Base-by-base conservation (phyloP, 805 yeast species). In the Alloascoidea africana region DNA sequence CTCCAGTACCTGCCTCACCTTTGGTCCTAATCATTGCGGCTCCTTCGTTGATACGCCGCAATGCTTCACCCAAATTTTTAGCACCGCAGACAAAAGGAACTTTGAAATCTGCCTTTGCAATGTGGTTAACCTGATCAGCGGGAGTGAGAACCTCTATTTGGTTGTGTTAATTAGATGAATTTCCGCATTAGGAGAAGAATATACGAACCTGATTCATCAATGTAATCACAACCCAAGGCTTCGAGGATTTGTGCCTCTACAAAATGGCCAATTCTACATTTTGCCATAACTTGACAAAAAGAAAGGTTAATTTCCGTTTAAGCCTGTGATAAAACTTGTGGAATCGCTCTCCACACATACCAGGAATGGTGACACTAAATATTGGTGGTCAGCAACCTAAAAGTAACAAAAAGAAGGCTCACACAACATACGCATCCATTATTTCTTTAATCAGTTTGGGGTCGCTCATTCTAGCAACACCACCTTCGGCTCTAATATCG, bases 1-100 rank as follows among this genome's bases (percentile, higher is more conserved):
- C 91, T 39, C 93, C 93, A 30, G 93, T 82, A 34, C 93, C 93
- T 27, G 93, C 91, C 55, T 81, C 93, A 46, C 93, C 93, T 59
- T 81, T 81, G 45, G 91, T 76, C 55, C 91, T 68, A 53, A 81
- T 70, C 89, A 81, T 79, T 19, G 89, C 87, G 27, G 91, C 89
- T 46, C 91, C 91, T 58, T 81, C 93, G 47, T 66, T 60, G 50
- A 82, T 66, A 52, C 93, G 68, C 55, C 91, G 70, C 46, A 81
- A 65, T 2, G 89, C 87, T 57, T 81, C 91, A 34, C 89, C 91
- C 41, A 81, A 66, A 58, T 81, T 71, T 53, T 74, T 76, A 41
- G 87, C 84, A 32, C 93, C 93, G 55, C 91, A 82, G 13, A 81
- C 91, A 55, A 80, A 82, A 18, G 91, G 89, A 38, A 78, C 77